phyloP scores from a whole-genome alignment of 768 basidiomycete genomes.

The Sarcodon sp. region DNA sequence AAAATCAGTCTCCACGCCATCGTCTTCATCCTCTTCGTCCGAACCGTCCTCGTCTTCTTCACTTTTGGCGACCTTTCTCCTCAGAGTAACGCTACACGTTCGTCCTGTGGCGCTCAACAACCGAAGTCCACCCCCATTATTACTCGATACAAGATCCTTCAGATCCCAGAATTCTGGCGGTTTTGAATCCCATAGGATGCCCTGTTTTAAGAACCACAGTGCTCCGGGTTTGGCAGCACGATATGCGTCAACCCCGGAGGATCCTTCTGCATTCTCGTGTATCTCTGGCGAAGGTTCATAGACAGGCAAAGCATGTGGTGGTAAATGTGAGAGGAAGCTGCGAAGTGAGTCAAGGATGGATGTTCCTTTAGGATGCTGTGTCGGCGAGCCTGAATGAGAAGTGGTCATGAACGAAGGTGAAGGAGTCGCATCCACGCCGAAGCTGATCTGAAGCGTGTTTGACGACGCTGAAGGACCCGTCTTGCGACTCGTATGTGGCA shows the following conservation, averaged over 20 bases:
- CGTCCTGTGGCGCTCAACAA: conserved; percentile 53
- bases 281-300: conserved; percentile 34
- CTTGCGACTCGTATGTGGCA: conserved; percentile 23
- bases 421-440: conserved; percentile 53
- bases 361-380: conserved; percentile 31
- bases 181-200: conserved; percentile 65
- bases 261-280: conserved; percentile 43
- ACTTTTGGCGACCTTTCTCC: conserved; percentile 15
- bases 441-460: conserved; percentile 37
- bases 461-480: conserved; percentile 4
- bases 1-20: conserved; percentile 51
- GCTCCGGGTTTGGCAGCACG: conserved; percentile 59
- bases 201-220: conserved; percentile 58
- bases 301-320: conserved; percentile 15
- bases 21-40: conserved; percentile 27
- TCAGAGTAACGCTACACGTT: conserved; percentile 49
- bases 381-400: conserved; percentile 12
- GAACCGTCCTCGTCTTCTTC: conserved; percentile 14
- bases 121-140: conserved; percentile 21
- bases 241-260: conserved; percentile 47
- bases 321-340: conserved; percentile 37
- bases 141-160: conserved; percentile 29
- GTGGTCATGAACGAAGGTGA: conserved; percentile 28
- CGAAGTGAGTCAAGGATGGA: conserved; percentile 27
- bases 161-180: conserved; percentile 70